A percentile compares a stretch with the other conserved stretches of the same genome.
phyloP scores from a whole-genome alignment of 257 asterid species.

The Anisodus acutangulus region DNA sequence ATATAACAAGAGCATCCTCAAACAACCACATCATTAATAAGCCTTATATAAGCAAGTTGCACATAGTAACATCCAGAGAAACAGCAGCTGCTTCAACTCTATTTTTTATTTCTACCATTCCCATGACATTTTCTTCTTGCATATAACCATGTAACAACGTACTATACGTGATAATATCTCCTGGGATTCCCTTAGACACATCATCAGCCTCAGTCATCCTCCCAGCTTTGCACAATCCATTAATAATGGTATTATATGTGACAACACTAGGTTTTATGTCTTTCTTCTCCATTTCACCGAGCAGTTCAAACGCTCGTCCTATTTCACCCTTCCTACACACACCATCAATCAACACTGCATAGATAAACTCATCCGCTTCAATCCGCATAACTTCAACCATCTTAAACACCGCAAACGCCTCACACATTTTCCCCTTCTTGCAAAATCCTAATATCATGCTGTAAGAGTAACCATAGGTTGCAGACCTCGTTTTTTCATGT shows the following conservation, averaged over 20 bases:
- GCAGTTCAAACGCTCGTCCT: conserved; percentile 56
- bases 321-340: conserved; percentile 68
- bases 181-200: conserved; percentile 57
- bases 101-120: conserved; percentile 58
- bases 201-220: conserved; percentile 73
- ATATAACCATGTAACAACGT: conserved; percentile 73
- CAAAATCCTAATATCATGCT: conserved; percentile 75
- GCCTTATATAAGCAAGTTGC: conserved; percentile 74
- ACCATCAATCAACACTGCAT: conserved; percentile 72
- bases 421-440: conserved; percentile 73
- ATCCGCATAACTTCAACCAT: conserved; percentile 59
- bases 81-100: conserved; percentile 62
- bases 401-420: conserved; percentile 67
- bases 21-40: conserved; percentile 73
- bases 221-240: conserved; percentile 80
- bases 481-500: conserved; percentile 69
- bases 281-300: conserved; percentile 69
- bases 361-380: conserved; percentile 70
- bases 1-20: conserved; percentile 68
- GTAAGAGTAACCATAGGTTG: conserved; percentile 77
- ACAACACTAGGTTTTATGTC: conserved; percentile 68
- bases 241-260: conserved; percentile 74
- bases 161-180: conserved; percentile 72
- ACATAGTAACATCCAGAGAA: conserved; percentile 62
- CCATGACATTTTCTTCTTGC: conserved; percentile 56